A percentile compares a stretch with the other conserved stretches of the same genome.
These are phyloP conservation scores for Colletotrichum magnum DNA, from an alignment of 2,329 filamentous ascomycete species.

Conservation along the genomic window DNA sequence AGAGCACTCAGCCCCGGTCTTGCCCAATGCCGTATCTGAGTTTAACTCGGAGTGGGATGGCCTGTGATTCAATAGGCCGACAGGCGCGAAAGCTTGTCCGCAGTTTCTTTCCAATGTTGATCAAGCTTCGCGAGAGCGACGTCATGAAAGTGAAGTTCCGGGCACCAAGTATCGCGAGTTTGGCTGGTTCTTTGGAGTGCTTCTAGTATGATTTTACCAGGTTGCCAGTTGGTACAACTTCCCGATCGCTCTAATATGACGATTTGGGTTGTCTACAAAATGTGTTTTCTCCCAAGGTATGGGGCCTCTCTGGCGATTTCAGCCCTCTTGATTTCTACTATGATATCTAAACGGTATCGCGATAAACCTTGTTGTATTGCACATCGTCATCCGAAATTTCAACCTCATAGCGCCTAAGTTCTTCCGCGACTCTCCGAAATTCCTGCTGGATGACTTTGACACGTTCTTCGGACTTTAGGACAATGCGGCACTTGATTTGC, in stretches of 20 bases:
- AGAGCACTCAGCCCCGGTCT: neutral
- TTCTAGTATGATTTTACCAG: too few relatives aligned
- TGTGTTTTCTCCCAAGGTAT: too few relatives aligned
- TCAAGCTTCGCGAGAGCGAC: too few relatives aligned
- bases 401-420: neutral
- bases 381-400: neutral
- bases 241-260: too few relatives aligned
- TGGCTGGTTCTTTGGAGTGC: too few relatives aligned
- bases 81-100: too few relatives aligned
- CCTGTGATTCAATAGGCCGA: too few relatives aligned
- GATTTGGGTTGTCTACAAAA: too few relatives aligned
- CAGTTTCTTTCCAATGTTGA: too few relatives aligned
- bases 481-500: constrained; percentile 1
- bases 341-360: neutral
- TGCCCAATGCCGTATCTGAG: neutral
- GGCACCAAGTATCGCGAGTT: too few relatives aligned
- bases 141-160: too few relatives aligned
- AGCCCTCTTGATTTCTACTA: neutral
- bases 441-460: neutral
- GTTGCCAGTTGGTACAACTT: too few relatives aligned
- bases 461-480: neutral
- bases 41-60: neutral
- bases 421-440: neutral
- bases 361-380: neutral
- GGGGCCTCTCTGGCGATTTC: neutral